Conservation (phyloP, 495 filamentous ascomycete species). For the Cercophora sp. region DNA sequence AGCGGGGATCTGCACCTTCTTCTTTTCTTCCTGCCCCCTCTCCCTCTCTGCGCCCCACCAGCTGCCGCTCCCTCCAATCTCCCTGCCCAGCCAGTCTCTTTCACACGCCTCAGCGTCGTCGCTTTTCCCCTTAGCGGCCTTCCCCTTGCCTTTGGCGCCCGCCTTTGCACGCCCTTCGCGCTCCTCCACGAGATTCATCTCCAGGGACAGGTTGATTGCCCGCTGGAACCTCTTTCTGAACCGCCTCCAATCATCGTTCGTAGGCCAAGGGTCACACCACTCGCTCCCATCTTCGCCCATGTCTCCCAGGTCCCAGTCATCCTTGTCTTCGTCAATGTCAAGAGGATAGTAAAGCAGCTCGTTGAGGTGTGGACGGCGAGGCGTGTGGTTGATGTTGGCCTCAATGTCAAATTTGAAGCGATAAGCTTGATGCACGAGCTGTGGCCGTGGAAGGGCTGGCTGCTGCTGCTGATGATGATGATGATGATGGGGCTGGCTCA, state of each 20-base stretch:
- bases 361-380: conserved; percentile 41
- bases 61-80: not conserved
- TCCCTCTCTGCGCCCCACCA: not conserved
- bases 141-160: not conserved
- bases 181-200: conserved; percentile 14
- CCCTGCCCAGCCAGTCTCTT: not conserved
- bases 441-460: conserved; percentile 6
- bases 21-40: conserved; percentile 1
- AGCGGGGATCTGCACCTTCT: conserved; percentile 18
- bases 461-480: conserved; percentile 5
- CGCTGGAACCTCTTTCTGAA: conserved; percentile 33
- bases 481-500: conserved; percentile 5
- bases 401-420: conserved; percentile 48
- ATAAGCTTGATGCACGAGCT: conserved; percentile 44
- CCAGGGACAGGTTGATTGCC: conserved; percentile 28
- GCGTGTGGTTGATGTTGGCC: conserved; percentile 43
- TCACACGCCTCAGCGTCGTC: not conserved
- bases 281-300: conserved; percentile 23
- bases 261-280: conserved; percentile 39
- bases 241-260: conserved; percentile 37
- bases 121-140: not conserved
- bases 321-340: conserved; percentile 30
- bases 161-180: not conserved
- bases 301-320: conserved; percentile 24
- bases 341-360: conserved; percentile 41